These are phyloP conservation scores for Amesomyces nigricolor DNA, from an alignment of 2,329 filamentous ascomycete genomes.

Conservation along the genomic window DNA sequence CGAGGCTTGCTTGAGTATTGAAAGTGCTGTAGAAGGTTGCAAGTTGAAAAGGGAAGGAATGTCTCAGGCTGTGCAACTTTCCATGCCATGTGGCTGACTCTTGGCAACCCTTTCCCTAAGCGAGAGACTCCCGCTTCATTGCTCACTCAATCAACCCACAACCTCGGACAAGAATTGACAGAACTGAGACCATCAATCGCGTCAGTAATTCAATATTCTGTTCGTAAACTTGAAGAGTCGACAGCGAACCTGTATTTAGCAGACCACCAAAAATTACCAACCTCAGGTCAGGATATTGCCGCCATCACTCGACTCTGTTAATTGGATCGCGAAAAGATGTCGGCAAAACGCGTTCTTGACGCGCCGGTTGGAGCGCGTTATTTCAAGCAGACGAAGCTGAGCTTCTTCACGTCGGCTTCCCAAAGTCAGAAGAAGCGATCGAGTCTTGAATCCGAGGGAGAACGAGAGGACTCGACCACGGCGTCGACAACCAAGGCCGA, in stretches of 20 bases:
- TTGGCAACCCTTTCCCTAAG: background rate
- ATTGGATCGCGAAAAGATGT: slow-evolving; percentile 6
- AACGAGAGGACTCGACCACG: background rate
- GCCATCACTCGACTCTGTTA: background rate
- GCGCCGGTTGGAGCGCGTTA: background rate
- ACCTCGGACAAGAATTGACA: background rate
- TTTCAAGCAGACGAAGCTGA: slow-evolving; percentile 20
- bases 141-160: background rate
- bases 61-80: background rate
- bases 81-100: background rate
- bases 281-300: too few relatives aligned
- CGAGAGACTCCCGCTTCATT: too few relatives aligned
- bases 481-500: background rate
- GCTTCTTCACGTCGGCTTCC: slow-evolving; percentile 7
- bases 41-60: too few relatives aligned
- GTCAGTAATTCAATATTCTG: too few relatives aligned
- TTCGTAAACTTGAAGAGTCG: too few relatives aligned
- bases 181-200: too few relatives aligned
- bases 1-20: too few relatives aligned
- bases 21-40: too few relatives aligned
- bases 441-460: background rate
- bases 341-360: slow-evolving; percentile 5
- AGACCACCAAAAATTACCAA: too few relatives aligned
- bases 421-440: background rate
- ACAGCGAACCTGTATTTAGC: too few relatives aligned